Evolutionary conservation across 257 asterid genomes (phyloP), one percentile per base, ranked within the genome.

Genomic region (Nicotiana undulata): DNA sequence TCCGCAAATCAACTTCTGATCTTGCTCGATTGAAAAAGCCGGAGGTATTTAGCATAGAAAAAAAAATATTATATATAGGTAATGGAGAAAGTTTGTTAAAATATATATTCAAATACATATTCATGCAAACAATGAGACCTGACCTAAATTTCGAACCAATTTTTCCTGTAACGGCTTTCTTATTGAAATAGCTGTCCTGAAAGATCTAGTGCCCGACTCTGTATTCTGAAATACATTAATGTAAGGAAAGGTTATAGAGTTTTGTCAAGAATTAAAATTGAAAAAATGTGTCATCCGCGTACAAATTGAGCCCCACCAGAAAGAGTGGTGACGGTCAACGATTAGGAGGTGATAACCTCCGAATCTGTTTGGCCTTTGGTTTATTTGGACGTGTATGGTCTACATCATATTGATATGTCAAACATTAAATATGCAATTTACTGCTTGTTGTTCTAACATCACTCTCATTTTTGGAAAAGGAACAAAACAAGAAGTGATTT

Each of bases 281-380:
- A 72, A 72, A 6, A 15, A 72, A 46, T 22, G 3, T 70, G 22
- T 22, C 49, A 46, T 72, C 77, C 77, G 55, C 18, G 17, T 51
- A 72, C 46, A 6, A 13, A 40, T 29, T 46, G 46, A 55, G 61
- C 11, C 24, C 58, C 29, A 61, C 44, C 72, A 82, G 59, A 81
- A 64, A 60, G 86, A 76, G 83, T 65, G 86, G 89, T 77, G 85
- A 61, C 55, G 86, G 68, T 75, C 72, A 66, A 82, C 80, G 86
- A 86, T 85, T 83, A 86, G 82, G 90, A 88, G 5, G 80, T 86
- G 81, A 77, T 82, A 83, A 83, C 85, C 78, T 77, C 84, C 79
- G 68, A 82, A 80, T 53, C 46, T 15, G 78, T 46, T 46, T 24
- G 58, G 61, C 40, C 12, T 70, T 46, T 46, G 34, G 68, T 26